A percentile compares a stretch with the other conserved stretches of the same genome.
Conservation (phyloP, 2,329 filamentous ascomycete species). For the Colletotrichum tropicicola region DNA sequence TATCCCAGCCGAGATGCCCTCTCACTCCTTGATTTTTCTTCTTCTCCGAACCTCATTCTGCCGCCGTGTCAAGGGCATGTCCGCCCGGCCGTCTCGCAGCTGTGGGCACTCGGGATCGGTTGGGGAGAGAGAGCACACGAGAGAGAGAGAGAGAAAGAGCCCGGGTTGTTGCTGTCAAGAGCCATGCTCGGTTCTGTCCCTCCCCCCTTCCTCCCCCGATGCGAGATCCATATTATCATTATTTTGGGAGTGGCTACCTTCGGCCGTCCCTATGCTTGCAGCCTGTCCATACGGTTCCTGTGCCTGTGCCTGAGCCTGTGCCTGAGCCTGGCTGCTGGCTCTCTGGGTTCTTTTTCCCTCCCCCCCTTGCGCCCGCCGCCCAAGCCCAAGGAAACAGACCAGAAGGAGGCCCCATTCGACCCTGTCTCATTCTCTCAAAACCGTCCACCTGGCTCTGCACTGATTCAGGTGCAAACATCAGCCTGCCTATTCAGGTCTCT, state of each 20-base stretch:
- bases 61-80: conserved; percentile 6
- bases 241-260: background rate
- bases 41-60: conserved; percentile 32
- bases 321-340: conserved; percentile 16
- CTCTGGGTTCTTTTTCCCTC: background rate
- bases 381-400: conserved; percentile 7
- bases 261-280: conserved; percentile 10
- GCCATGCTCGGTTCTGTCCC: background rate
- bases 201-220: background rate
- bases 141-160: background rate
- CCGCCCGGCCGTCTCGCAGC: background rate
- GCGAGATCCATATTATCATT: conserved; percentile 13
- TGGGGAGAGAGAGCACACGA: background rate
- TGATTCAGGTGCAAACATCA: conserved; percentile 23
- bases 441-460: conserved; percentile 15
- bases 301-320: conserved; percentile 21
- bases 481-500: conserved; percentile 14
- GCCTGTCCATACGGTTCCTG: no score
- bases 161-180: background rate
- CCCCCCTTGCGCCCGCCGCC: conserved; percentile 3
- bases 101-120: background rate
- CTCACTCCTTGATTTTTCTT: conserved; percentile 40
- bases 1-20: conserved; percentile 51
- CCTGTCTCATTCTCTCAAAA: conserved; percentile 23
- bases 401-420: conserved; percentile 12